Evolutionary conservation across 768 basidiomycete genomes (phyloP), one percentile per base, ranked within the genome.

Genomic region (Filobasidium wieringae): DNA sequence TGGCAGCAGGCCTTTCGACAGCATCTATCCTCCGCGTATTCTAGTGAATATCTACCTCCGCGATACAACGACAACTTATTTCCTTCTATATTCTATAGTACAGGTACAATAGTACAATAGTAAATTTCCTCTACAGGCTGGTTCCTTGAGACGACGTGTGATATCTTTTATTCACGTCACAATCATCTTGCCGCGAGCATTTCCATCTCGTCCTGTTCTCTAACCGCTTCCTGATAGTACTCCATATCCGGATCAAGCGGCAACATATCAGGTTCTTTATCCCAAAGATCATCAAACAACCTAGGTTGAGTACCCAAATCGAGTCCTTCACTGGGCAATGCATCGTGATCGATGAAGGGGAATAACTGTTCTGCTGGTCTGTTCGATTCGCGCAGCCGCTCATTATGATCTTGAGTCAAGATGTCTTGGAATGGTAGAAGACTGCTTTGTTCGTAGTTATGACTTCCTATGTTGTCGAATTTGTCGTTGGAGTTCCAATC

Each of bases 221-320:
- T 49, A 22, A 60, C 31, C 22, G 59, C 59, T 12, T 34, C 33
- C 26, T 56, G 45, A 29, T 60, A 60, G 22, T 60, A 53, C 34
- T 55, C 59, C 47, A 57, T 57, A 34, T 57, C 56, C 22, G 56
- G 56, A 50, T 57, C 56, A 4, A 51, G 27, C 12, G 56, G 56
- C 47, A 60, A 36, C 15, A 53, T 53, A n/a, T 30, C 29, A 27
- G 22, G 24, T 19, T 39, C 54, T 27, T 9, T 9, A 4, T 53
- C 52, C 32, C 24, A 32, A 17, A 34, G 24, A 15, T 39, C 52
- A 7, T 52, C 47, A 22, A 60, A 56, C 47, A 60, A 32, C 30
- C 54, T 43, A 34, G 53, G 53, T 54, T 55, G 55, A 37, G 55
- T 54, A 14, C 59, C 59, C 39, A 60, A 60, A 37, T 60, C 59